Conservation (phyloP, 306 rosid species). For the Malus sieversii region DNA sequence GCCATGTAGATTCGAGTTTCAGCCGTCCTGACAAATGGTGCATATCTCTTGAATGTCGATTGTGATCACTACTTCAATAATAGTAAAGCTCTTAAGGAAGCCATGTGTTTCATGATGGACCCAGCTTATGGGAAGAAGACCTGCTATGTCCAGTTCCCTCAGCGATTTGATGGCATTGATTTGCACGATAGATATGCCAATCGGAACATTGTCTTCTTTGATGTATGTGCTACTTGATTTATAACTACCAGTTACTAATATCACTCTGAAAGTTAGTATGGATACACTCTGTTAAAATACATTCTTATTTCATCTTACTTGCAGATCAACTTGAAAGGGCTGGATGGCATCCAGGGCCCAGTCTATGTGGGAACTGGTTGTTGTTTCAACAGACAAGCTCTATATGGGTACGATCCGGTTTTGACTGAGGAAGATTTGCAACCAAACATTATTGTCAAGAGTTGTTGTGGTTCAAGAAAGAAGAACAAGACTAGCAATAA, state of each 20-base stretch:
- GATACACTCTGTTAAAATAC: background rate
- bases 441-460: constrained; percentile 84
- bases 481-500: constrained; percentile 62
- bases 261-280: background rate
- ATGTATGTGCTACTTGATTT: constrained; percentile 46
- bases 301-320: background rate
- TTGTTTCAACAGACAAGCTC: constrained; percentile 97
- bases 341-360: constrained; percentile 97
- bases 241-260: background rate
- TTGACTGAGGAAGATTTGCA: constrained; percentile 86
- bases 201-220: constrained; percentile 95
- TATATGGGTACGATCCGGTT: constrained; percentile 93
- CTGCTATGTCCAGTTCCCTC: constrained; percentile 97
- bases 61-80: constrained; percentile 99
- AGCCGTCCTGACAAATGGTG: constrained; percentile 96
- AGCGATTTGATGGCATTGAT: constrained; percentile 98
- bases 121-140: constrained; percentile 87
- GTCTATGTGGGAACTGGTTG: constrained; percentile 99
- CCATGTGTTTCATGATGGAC: constrained; percentile 99
- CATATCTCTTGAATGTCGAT: constrained; percentile 88
- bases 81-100: constrained; percentile 96
- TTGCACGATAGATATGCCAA: constrained; percentile 98
- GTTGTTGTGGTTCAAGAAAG: constrained; percentile 96
- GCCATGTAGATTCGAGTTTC: constrained; percentile 87
- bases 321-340: constrained; percentile 97